Evolutionary conservation across 768 basidiomycete species (phyloP), one percentile per base, ranked within the genome.

Genomic region (Boletales sp.): DNA sequence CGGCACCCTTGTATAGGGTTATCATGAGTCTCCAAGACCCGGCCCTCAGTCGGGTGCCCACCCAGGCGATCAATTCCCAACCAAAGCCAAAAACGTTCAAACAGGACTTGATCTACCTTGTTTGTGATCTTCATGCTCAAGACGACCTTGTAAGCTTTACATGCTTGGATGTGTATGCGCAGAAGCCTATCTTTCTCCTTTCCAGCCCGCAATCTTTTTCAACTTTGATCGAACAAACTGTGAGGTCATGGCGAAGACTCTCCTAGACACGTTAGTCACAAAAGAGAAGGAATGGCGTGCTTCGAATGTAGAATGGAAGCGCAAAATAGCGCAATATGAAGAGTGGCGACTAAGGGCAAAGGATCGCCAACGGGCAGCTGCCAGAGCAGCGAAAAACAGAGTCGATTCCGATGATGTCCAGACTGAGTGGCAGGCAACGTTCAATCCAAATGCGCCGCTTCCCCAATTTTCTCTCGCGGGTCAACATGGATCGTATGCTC

Each of bases 191-290:
- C 27, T 15, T 48, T 21, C 15, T 40, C 24, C 43, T 17, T 10
- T 37, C 0, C 46, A 84, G 83, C 84, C 84, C 4, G 86, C 83
- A 0, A 77, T 88, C 12, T 63, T 87, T 18, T 88, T 88, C 69
- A 77, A 72, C 46, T 85, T 87, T 56, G 82, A 86, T 54, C 76
- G 86, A 17, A 62, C 68, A 2, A 69, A 72, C 17, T 86, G 84
- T 60, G 83, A 86, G 59, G 54, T 64, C n/a, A 74, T 84, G 69
- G 80, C 74, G 0, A 34, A 59, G 18, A 49, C 52, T 12, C 62
- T 87, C 19, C 17, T 70, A 27, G 7, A 1, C 14, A 48, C 2
- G 59, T 50, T 0, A 71, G 87, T 13, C 54, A 70, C 24, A 1
- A 71, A 77, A 6, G 86, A 88, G 62, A 38, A 51, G 18, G 39